Evolutionary conservation across 2,329 filamentous ascomycete species (phyloP).

Genomic region (Xylaria digitata): DNA sequence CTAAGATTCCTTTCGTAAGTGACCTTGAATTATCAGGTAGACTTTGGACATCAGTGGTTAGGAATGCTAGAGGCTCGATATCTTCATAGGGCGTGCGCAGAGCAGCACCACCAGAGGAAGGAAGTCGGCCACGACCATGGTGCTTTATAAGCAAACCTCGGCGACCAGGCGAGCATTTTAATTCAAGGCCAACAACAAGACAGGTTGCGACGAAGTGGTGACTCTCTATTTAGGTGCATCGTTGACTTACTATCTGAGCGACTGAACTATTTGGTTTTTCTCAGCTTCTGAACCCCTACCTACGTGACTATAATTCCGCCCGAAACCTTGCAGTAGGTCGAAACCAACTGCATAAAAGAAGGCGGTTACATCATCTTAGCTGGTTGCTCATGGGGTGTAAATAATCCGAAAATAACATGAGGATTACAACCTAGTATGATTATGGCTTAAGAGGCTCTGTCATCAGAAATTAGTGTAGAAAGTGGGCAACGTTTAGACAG

Average conservation of each 20-base stretch:
- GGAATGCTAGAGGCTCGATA: slow-evolving; percentile 28
- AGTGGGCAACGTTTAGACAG: too few species aligned
- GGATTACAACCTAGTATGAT: too few species aligned
- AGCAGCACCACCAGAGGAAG: slow-evolving; percentile 7
- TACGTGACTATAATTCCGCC: too few species aligned
- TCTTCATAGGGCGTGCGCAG: slow-evolving; percentile 29
- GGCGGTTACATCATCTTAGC: not conserved
- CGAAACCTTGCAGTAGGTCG: too few species aligned
- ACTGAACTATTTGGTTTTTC: too few species aligned
- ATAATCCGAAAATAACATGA: too few species aligned
- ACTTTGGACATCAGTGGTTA: slow-evolving; percentile 36
- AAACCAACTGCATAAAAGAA: too few species aligned
- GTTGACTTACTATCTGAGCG: too few species aligned
- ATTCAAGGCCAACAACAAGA: not conserved
- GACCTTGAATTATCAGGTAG: slow-evolving; percentile 28
- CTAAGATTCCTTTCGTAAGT: slow-evolving; percentile 35
- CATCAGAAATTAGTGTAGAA: too few species aligned
- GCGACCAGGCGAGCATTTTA: not conserved
- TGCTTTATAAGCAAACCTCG: not conserved
- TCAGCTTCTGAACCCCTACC: too few species aligned
- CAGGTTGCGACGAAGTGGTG: not conserved
- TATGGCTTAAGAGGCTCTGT: too few species aligned
- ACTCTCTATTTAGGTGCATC: not conserved
- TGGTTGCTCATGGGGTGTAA: not conserved
- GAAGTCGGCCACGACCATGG: slow-evolving; percentile 5